Evolutionary conservation across 345 rosid genomes (phyloP).

Genomic region (Microthlaspi erraticum): DNA sequence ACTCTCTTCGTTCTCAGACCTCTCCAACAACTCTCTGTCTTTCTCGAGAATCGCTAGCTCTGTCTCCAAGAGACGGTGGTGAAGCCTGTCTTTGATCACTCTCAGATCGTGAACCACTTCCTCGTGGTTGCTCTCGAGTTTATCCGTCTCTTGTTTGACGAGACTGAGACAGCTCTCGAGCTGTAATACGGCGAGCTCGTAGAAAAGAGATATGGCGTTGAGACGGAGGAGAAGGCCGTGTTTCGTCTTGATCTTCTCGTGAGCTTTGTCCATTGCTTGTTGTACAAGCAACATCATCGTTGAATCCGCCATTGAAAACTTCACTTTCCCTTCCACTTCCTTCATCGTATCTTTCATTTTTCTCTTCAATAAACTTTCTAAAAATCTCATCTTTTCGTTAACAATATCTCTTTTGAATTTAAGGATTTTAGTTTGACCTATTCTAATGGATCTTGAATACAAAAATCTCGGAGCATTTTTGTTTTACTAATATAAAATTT

Average conservation of each 20-base stretch:
- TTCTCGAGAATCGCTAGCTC: conserved; percentile 71
- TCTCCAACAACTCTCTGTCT: conserved; percentile 64
- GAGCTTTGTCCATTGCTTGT: conserved; percentile 78
- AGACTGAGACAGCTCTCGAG: conserved; percentile 74
- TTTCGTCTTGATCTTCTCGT: conserved; percentile 68
- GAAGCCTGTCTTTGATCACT: conserved; percentile 74
- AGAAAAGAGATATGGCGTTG: conserved; percentile 75
- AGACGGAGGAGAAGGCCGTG: conserved; percentile 68
- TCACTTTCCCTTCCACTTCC: conserved; percentile 58
- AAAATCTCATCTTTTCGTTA: conserved; percentile 8
- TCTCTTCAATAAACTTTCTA: conserved; percentile 15
- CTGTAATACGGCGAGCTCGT: conserved; percentile 80
- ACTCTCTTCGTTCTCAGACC: conserved; percentile 58
- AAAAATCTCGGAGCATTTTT: background rate
- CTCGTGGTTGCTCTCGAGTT: conserved; percentile 62
- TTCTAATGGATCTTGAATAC: conserved; percentile 39
- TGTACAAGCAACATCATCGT: conserved; percentile 86
- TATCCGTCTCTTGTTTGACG: conserved; percentile 72
- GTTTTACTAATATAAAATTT: background rate
- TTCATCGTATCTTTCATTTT: conserved; percentile 32
- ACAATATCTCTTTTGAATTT: background rate
- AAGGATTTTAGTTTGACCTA: conserved; percentile 18
- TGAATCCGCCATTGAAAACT: conserved; percentile 68
- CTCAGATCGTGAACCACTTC: conserved; percentile 65
- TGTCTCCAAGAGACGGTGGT: conserved; percentile 63